Evolutionary conservation across 1,284 basidiomycete genomes (phyloP), one percentile per base, ranked within the genome.

Genomic region (Ganoderma resinaceum): DNA sequence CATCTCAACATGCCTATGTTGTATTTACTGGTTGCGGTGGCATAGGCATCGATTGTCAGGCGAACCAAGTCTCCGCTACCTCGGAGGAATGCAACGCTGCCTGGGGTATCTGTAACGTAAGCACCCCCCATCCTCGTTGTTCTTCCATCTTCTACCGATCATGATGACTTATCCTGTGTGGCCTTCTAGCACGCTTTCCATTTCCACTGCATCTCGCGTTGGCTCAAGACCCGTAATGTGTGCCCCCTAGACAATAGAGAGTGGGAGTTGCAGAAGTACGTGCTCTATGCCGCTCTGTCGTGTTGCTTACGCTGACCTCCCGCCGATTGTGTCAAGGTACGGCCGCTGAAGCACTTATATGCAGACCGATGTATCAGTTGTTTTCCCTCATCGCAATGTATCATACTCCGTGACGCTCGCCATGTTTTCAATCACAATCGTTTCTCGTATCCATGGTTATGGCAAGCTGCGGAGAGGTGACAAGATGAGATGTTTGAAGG

Each of bases 191-290:
- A 99, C 80, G 97, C 97, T 5, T 99, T 99, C 88, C 97, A 99
- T 83, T 99, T 99, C 84, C 97, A 99, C 82, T 99, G 97, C 82
- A 99, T 99, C 79, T 98, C 97, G 26, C 91, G 98, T 63, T 99
- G 98, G 98, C 88, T 99, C 74, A 99, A 99, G 87, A 99, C 98
- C 23, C 90, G 98, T 74, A 98, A 99, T 82, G 98, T 99, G 58
- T 99, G 98, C 80, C 98, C 97, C 3, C 84, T 99, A 68, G 98
- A 99, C 82, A 99, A 99, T 83, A 89, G 94, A 78, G 95, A 96
- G 78, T 96, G 96, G 95, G 95, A 96, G 78, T 82, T 95, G 76
- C 95, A 97, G 83, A 96, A 96, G 93, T 96, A 81, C 73, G 92
- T 85, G 23, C 1, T 33, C 37, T n/a, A 20, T 20, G 7, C 26